Base-by-base conservation (phyloP, 2,329 filamentous ascomycete species). In the Phialophora expanda region DNA sequence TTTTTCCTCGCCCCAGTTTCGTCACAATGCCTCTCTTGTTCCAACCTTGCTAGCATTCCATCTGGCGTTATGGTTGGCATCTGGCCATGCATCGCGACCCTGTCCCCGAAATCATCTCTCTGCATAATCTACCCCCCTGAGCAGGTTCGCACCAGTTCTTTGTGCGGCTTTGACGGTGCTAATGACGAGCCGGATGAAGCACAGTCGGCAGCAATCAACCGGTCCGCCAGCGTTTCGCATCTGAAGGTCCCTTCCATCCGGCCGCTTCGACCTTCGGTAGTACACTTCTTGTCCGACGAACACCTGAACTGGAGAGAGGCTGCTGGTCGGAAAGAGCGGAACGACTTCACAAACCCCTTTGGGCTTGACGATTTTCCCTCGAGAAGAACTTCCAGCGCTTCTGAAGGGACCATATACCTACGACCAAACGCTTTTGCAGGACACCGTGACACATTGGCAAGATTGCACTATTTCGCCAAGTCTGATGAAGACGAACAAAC, bases 401-500 rank as follows among this genome's bases (percentile, higher is more conserved):
- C 66, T 50, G 62, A 68, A 34, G 50, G 41, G 4, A 60, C 69
- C 20, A 48, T 26, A 20, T 71, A 68, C 51, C 55, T 69, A 22
- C 65, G 70, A 4, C 57, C 60, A 8, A 68, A 66, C 30, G 65
- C 67, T 8, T 70, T 70, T 60, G 41, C 64, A 28, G 66, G 64
- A 48, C 71, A 72, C 62, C 66, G 72, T 62, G 72, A 72, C 56
- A 72, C 69, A 24, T 61, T 73, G 20, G 72, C 70, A 56, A 65
- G 72, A 26, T 57, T 72, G 17, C 55, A 46, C 12, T 22, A 20
- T 20, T 44, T 28, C 26, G 41, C 20, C 38, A 32, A 22, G 17
- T n/a, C 22, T 2, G 32, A 56, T 22, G 41, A 51, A 22, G 46
- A 65, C 22, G 28, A 48, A 20, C 56, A 51, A 6, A 54, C 41